Percentiles rank a stretch among this genome's conserved stretches.
Conservation (phyloP, 2,329 filamentous ascomycete genomes). For the Didymella glomerata region DNA sequence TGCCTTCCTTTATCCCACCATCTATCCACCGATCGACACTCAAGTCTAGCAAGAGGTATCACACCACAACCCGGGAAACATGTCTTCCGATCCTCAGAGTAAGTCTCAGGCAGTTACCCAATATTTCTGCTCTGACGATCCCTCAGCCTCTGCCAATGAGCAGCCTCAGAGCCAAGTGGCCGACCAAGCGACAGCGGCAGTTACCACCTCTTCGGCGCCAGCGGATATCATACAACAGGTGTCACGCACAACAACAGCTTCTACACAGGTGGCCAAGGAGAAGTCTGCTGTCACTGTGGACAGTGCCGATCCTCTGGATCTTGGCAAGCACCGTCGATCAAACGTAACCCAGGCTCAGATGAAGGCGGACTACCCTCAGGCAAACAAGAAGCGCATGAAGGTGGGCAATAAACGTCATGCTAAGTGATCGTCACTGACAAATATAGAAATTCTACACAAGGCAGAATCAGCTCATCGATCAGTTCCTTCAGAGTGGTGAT, state of each 20-base stretch:
- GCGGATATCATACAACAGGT: conserved; percentile 39
- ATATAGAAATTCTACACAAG: conserved; percentile 52
- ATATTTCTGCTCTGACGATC: conserved; percentile 33
- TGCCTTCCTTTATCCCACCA: conserved; percentile 34
- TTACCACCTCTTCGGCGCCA: conserved; percentile 31
- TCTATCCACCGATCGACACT: conserved; percentile 33
- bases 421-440: conserved; percentile 10
- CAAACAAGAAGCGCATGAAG: conserved; percentile 50
- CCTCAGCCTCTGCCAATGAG: conserved; percentile 38
- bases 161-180: conserved; percentile 39
- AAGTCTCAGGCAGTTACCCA: conserved; percentile 31
- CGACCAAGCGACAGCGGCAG: conserved; percentile 41
- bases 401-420: conserved; percentile 6
- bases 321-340: conserved; percentile 46
- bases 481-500: conserved; percentile 64
- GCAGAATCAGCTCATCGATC: conserved; percentile 53
- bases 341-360: conserved; percentile 57
- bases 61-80: conserved; percentile 34
- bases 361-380: conserved; percentile 57
- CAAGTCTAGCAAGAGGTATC: conserved; percentile 23
- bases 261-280: conserved; percentile 36
- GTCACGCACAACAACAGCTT: conserved; percentile 31
- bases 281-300: conserved; percentile 28
- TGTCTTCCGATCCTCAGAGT: conserved; percentile 46
- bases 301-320: conserved; percentile 48